Evolutionary conservation across 345 rosid genomes (phyloP), one percentile per base, ranked within the genome.

Genomic region (Euphorbia peplus): DNA sequence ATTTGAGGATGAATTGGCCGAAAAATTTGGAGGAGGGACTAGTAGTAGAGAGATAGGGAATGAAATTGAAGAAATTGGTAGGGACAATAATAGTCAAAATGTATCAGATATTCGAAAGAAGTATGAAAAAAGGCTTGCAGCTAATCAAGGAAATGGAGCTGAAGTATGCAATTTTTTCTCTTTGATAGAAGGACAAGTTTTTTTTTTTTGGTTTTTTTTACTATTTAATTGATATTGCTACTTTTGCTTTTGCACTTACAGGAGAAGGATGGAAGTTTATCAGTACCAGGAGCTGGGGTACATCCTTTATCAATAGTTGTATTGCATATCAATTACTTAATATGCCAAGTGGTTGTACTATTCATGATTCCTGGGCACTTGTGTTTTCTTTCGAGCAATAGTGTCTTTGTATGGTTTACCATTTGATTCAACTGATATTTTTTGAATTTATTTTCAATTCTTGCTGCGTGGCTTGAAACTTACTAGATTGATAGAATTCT

Each of bases 211-310:
- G 25, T 12, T 66, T 30, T 19, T 24, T 32, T 22, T 39, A 52
- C 41, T 56, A 48, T 54, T 74, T 64, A 69, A 42, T 64, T 52
- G 51, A 42, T 12, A 26, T 77, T 74, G 14, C 70, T 60, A 67
- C 55, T 58, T 64, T 46, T 63, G 30, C 50, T 30, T 57, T 56
- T 79, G 47, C 61, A 37, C 73, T 79, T 71, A 70, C 89, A 93
- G 98, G 96, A 81, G 75, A 91, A 81, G 72, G 85, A 82, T 60
- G 87, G 79, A 81, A 82, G 77, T 81, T 77, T 86, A 75, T 85
- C 97, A 18, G 98, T 79, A 75, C 89, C 95, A 73, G 96, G 93
- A 72, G 97, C 97, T 71, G 97, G 98, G 97, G 98, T 93, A 88
- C 59, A 72, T 55, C 12, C 67, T 57, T 64, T n/a, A 29, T 63